Evolutionary conservation across 2,329 filamentous ascomycete species (phyloP).

Genomic region (Graphium sp.): DNA sequence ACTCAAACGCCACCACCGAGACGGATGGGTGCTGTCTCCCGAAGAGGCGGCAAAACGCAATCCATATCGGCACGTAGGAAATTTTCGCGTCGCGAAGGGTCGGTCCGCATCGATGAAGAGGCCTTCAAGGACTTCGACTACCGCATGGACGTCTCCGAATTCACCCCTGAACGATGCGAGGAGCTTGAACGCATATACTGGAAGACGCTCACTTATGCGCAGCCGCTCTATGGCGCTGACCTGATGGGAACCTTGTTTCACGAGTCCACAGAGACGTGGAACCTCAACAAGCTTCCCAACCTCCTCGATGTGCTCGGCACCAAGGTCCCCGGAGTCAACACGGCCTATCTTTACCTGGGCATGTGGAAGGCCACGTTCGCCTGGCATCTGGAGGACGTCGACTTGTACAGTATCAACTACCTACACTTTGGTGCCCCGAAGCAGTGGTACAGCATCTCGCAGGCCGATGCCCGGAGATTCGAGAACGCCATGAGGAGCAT

Average conservation of each 20-base stretch:
- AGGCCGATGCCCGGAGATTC: slow-evolving; percentile 82
- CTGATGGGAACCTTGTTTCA: slow-evolving; percentile 92
- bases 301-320: slow-evolving; percentile 85
- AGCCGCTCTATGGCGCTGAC: slow-evolving; percentile 89
- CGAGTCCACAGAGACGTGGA: slow-evolving; percentile 73
- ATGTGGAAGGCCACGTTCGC: slow-evolving; percentile 99
- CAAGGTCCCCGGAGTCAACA: slow-evolving; percentile 95
- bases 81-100: slow-evolving; percentile 63
- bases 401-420: slow-evolving; percentile 99
- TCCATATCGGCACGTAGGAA: slow-evolving; percentile 79
- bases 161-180: slow-evolving; percentile 78
- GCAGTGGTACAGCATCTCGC: slow-evolving; percentile 99
- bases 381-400: slow-evolving; percentile 96
- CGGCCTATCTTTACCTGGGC: slow-evolving; percentile 88
- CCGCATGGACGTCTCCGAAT: slow-evolving; percentile 72
- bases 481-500: slow-evolving; percentile 90
- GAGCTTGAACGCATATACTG: slow-evolving; percentile 92
- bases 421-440: slow-evolving; percentile 97
- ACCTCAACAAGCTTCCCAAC: slow-evolving; percentile 87
- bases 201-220: slow-evolving; percentile 92
- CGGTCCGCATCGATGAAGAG: slow-evolving; percentile 71
- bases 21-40: slow-evolving; percentile 29
- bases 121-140: slow-evolving; percentile 89
- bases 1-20: slow-evolving; percentile 17
- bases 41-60: slow-evolving; percentile 41